Percentiles rank a stretch among this genome's conserved stretches.
These are phyloP conservation scores for Huntiella omanensis DNA, from an alignment of 2,329 filamentous ascomycete species.

Conservation along the genomic window DNA sequence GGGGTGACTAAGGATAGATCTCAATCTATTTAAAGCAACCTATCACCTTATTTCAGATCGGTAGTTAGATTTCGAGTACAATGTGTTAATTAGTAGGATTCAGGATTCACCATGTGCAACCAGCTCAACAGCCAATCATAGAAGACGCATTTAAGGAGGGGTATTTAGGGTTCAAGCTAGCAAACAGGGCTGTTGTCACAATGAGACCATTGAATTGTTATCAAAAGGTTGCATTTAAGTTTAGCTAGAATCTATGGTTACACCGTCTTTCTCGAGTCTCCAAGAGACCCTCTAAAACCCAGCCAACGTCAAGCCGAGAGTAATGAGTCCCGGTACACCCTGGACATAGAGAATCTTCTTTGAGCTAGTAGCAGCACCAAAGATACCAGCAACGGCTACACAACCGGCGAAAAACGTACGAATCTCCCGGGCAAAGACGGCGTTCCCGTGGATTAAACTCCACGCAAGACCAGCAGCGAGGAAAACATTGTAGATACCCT, in stretches of 20 bases:
- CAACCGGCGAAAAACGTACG: slow-evolving; percentile 29
- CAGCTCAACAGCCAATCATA: background rate
- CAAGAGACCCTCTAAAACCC: slow-evolving; percentile 8
- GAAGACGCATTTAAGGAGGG: background rate
- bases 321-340: slow-evolving; percentile 19
- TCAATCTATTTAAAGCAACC: too few relatives aligned
- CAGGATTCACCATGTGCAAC: background rate
- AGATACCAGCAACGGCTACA: slow-evolving; percentile 25
- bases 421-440: slow-evolving; percentile 24
- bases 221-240: too few relatives aligned
- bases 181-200: too few relatives aligned
- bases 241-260: too few relatives aligned
- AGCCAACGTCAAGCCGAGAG: slow-evolving; percentile 15
- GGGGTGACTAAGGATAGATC: background rate
- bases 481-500: slow-evolving; percentile 34
- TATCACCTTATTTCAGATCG: background rate
- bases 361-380: slow-evolving; percentile 24
- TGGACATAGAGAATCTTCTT: slow-evolving; percentile 26
- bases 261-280: too few relatives aligned
- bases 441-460: slow-evolving; percentile 26
- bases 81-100: background rate
- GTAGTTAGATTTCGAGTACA: background rate
- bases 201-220: too few relatives aligned
- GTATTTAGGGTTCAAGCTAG: too few relatives aligned
- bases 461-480: slow-evolving; percentile 29